These are phyloP conservation scores for Fennellomyces sp. DNA, from an alignment of 371 early-diverging fungal species.

Conservation along the genomic window DNA sequence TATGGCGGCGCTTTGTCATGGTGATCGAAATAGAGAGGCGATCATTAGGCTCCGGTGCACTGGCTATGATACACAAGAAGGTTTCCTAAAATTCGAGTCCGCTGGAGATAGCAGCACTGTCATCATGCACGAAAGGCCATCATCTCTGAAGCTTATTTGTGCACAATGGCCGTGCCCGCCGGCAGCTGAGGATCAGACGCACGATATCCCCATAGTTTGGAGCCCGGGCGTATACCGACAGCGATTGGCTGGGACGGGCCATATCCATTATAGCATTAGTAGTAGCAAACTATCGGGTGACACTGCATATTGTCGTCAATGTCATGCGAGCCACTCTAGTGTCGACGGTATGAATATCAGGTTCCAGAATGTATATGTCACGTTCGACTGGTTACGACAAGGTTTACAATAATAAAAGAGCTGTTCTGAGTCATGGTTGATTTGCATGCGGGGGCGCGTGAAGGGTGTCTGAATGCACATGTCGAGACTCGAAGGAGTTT, in stretches of 20 bases:
- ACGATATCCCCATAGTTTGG: neutral
- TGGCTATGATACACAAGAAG: slow-evolving; percentile 9
- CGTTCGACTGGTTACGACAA: slow-evolving; percentile 12
- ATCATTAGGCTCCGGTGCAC: slow-evolving; percentile 7
- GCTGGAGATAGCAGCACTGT: neutral
- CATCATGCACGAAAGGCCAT: neutral
- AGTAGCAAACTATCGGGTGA: neutral
- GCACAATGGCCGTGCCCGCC: slow-evolving; percentile 8
- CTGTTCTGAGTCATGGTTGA: neutral
- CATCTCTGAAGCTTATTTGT: slow-evolving; percentile 4
- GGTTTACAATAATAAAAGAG: slow-evolving; percentile 3
- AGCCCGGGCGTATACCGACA: neutral
- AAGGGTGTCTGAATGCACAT: slow-evolving; percentile 16
- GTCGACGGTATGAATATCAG: neutral
- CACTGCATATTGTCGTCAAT: neutral
- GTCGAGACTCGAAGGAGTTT: slow-evolving; percentile 13
- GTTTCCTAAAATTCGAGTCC: slow-evolving; percentile 1
- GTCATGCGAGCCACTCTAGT: neutral
- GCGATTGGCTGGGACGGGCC: neutral
- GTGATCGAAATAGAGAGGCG: slow-evolving; percentile 2
- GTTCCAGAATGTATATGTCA: slow-evolving; percentile 6
- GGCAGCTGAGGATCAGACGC: slow-evolving; percentile 4
- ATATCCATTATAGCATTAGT: neutral
- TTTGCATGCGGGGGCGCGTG: slow-evolving; percentile 10
- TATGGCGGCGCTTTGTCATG: slow-evolving; percentile 12